Conservation (phyloP, 2,329 filamentous ascomycete genomes). For the Sphaerulina vaccinii region DNA sequence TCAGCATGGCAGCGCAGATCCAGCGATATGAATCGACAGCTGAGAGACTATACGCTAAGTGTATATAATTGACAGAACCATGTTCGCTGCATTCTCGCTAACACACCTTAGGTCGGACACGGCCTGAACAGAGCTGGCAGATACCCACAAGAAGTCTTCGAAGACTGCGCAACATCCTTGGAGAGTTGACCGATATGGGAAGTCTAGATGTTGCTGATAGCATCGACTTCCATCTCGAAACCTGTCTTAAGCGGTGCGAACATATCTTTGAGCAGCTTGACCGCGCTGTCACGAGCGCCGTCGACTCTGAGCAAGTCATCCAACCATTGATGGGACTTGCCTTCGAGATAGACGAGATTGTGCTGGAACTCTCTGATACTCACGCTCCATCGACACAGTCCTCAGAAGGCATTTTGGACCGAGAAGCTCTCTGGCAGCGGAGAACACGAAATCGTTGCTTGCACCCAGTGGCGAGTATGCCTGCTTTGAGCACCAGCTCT, state of each 20-base stretch:
- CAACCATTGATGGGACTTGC: too few relatives aligned
- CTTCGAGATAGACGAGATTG: slow-evolving; percentile 2
- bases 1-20: background rate
- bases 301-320: too few relatives aligned
- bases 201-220: background rate
- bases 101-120: slow-evolving; percentile 15
- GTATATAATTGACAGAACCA: too few relatives aligned
- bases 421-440: too few relatives aligned
- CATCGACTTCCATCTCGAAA: slow-evolving; percentile 6
- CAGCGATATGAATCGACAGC: slow-evolving; percentile 13
- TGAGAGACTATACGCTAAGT: slow-evolving; percentile 20
- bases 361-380: background rate
- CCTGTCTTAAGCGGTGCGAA: slow-evolving; percentile 12
- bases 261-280: slow-evolving; percentile 19
- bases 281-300: slow-evolving; percentile 2
- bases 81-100: background rate
- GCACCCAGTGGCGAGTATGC: too few relatives aligned
- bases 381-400: background rate
- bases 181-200: slow-evolving; percentile 24
- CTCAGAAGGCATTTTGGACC: background rate
- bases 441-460: too few relatives aligned
- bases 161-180: slow-evolving; percentile 23
- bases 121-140: slow-evolving; percentile 10
- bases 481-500: background rate
- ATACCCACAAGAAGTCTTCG: slow-evolving; percentile 16